Conservation (phyloP, 2,329 filamentous ascomycete species). For the Hypoxylon sp. region DNA sequence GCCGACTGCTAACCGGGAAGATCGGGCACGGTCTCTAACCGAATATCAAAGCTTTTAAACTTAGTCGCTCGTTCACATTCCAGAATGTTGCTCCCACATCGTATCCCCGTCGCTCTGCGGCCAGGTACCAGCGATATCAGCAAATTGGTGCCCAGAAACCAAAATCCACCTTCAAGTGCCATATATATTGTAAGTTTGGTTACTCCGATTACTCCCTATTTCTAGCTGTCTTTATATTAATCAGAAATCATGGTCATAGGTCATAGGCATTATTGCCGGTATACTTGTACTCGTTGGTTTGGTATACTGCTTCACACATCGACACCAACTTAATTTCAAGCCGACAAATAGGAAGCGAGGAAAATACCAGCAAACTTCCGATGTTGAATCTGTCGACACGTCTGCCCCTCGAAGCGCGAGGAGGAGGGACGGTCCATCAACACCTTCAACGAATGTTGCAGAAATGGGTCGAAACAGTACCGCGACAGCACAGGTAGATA, state of each 20-base stretch:
- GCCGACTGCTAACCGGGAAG: constrained; percentile 15
- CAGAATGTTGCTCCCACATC: constrained; percentile 40
- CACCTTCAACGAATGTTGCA: constrained; percentile 33
- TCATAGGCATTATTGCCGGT: constrained; percentile 35
- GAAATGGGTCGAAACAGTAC: constrained; percentile 40
- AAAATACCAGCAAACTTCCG: constrained; percentile 43
- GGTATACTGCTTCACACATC: constrained; percentile 28
- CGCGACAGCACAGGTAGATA: constrained; percentile 67
- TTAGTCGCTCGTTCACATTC: constrained; percentile 37
- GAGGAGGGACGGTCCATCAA: constrained; percentile 18
- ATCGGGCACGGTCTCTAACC: constrained; percentile 25
- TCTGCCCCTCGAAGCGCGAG: constrained; percentile 19
- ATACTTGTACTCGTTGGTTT: constrained; percentile 30
- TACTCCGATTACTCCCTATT: not conserved
- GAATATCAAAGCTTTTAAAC: constrained; percentile 10
- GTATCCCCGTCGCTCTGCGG: constrained; percentile 37
- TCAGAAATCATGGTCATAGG: constrained; percentile 12
- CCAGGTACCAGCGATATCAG: constrained; percentile 6
- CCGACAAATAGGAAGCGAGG: constrained; percentile 44
- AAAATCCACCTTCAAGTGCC: constrained; percentile 17
- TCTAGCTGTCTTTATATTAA: constrained; percentile 6
- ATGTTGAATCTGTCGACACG: constrained; percentile 26
- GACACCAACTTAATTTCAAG: constrained; percentile 10
- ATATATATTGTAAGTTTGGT: constrained; percentile 31
- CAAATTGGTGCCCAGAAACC: constrained; percentile 15